phyloP scores from a whole-genome alignment of 1,284 basidiomycete species.

The Wallemia hederae region DNA sequence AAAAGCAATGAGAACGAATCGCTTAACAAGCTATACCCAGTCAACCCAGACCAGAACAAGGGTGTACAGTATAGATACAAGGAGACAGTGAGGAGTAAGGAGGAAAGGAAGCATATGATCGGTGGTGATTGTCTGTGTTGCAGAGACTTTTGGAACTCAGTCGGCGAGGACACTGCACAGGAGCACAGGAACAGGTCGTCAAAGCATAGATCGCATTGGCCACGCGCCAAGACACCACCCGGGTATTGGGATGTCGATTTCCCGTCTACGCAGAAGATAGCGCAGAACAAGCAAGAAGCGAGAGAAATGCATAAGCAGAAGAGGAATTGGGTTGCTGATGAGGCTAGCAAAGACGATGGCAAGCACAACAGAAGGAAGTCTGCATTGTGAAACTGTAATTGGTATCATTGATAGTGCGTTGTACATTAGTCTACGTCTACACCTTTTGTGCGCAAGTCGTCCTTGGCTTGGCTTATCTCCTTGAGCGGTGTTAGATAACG shows the following conservation, averaged over 20 bases:
- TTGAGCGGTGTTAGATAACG: neutral
- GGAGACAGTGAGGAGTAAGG: constrained; percentile 39
- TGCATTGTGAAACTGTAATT: neutral
- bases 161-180: constrained; percentile 6
- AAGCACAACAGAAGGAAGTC: neutral
- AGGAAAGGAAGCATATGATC: constrained; percentile 33
- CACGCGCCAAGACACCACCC: constrained; percentile 40
- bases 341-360: constrained; percentile 23
- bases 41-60: constrained; percentile 33
- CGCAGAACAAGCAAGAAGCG: constrained; percentile 38
- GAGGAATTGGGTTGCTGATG: constrained; percentile 24
- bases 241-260: constrained; percentile 43
- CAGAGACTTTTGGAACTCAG: constrained; percentile 24
- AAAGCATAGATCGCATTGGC: constrained; percentile 28
- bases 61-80: constrained; percentile 39
- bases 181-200: constrained; percentile 42
- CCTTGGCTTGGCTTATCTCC: neutral
- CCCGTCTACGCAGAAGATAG: constrained; percentile 49
- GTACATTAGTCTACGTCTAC: neutral
- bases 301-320: constrained; percentile 37
- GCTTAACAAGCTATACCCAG: constrained; percentile 34
- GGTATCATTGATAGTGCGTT: neutral
- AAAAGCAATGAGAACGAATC: constrained; percentile 15
- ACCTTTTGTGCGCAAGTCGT: neutral
- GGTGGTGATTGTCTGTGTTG: constrained; percentile 63